A percentile compares a stretch with the other conserved stretches of the same genome.
Conservation (phyloP, 2,329 filamentous ascomycete genomes). For the Xylaria sp. region DNA sequence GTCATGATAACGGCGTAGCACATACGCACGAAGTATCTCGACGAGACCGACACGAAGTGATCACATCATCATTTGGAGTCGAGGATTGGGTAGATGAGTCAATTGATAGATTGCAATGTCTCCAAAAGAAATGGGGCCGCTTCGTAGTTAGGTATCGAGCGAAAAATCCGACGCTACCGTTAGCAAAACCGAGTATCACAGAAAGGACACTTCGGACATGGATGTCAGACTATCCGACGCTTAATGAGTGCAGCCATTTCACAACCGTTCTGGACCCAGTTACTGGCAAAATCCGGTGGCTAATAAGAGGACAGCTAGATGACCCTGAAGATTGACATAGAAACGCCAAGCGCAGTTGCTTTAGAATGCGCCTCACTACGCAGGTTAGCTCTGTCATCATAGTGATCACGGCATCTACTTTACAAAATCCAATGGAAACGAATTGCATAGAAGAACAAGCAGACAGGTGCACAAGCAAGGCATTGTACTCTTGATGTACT, state of each 20-base stretch:
- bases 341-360: not conserved
- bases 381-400: not conserved
- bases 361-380: not conserved
- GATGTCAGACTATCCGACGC: conserved; percentile 62
- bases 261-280: conserved; percentile 65
- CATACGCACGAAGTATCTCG: conserved; percentile 15
- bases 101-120: conserved; percentile 47
- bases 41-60: conserved; percentile 19
- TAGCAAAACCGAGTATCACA: conserved; percentile 43
- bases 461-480: not conserved
- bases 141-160: conserved; percentile 40
- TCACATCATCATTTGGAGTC: conserved; percentile 32
- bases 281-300: conserved; percentile 58
- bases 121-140: conserved; percentile 53
- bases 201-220: conserved; percentile 54
- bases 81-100: conserved; percentile 48
- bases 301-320: conserved; percentile 38
- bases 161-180: conserved; percentile 14
- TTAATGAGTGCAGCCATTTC: conserved; percentile 68
- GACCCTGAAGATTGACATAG: not conserved
- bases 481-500: conserved; percentile 7
- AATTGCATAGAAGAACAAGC: conserved; percentile 1
- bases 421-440: not conserved
- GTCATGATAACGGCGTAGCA: conserved; percentile 29
- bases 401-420: not conserved